Percentiles rank a stretch among this genome's conserved stretches.
Conservation (phyloP, 2,329 filamentous ascomycete genomes). For the Aspergillus amoenus region DNA sequence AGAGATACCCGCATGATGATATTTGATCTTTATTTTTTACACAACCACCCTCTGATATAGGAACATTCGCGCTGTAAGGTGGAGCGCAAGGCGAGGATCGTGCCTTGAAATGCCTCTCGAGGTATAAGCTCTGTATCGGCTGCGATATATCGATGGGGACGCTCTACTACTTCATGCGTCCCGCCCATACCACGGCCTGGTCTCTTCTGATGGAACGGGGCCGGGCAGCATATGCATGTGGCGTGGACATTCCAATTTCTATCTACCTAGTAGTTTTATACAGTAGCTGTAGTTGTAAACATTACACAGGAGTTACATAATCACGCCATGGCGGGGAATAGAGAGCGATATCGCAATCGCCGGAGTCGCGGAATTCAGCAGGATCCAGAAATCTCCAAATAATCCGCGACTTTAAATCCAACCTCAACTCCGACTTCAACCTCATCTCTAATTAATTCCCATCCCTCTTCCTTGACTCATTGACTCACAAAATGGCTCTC, state of each 20-base stretch:
- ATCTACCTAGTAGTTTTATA: not conserved
- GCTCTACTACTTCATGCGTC: not conserved
- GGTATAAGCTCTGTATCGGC: constrained; percentile 54
- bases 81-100: constrained; percentile 54
- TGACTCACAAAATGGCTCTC: not conserved
- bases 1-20: constrained; percentile 29
- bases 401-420: not conserved
- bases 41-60: not conserved
- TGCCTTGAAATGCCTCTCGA: constrained; percentile 48
- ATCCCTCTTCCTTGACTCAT: not conserved
- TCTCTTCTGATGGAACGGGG: not conserved
- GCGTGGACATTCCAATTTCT: constrained; percentile 6
- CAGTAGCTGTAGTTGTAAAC: not conserved
- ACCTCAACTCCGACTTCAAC: not conserved
- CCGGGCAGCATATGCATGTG: constrained; percentile 4
- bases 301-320: not conserved
- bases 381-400: not conserved
- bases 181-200: constrained; percentile 7
- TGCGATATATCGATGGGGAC: constrained; percentile 47
- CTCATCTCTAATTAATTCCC: not conserved
- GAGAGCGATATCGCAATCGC: not conserved
- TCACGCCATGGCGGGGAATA: not conserved
- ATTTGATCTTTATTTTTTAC: constrained; percentile 12
- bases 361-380: not conserved
- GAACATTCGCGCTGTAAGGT: constrained; percentile 50